Evolutionary conservation across 495 filamentous ascomycete genomes (phyloP).

Genomic region (Tuber magnatum): DNA sequence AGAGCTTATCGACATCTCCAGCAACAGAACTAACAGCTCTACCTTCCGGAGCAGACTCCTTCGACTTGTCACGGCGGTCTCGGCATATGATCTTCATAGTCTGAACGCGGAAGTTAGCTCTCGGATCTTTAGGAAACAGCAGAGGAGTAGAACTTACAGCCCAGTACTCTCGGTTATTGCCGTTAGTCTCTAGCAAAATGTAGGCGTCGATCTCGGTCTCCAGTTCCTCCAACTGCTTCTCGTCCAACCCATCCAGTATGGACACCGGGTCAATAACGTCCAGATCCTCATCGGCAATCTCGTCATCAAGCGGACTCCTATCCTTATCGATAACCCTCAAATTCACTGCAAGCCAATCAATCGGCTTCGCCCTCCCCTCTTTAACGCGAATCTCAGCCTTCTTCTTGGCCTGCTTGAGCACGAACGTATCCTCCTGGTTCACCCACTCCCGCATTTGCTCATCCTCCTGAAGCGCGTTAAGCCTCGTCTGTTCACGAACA

Average conservation of each 20-base stretch:
- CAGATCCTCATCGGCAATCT: constrained; percentile 68
- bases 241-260: constrained; percentile 68
- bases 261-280: constrained; percentile 75
- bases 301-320: constrained; percentile 69
- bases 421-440: constrained; percentile 89
- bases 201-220: constrained; percentile 85
- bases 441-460: constrained; percentile 79
- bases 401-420: constrained; percentile 94
- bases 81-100: constrained; percentile 78
- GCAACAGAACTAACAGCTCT: constrained; percentile 74
- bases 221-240: constrained; percentile 64
- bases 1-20: constrained; percentile 75
- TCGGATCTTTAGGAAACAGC: constrained; percentile 5
- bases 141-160: constrained; percentile 46
- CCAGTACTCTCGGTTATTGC: constrained; percentile 81
- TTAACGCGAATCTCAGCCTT: constrained; percentile 96
- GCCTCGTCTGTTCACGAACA: constrained; percentile 44
- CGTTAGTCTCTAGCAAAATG: constrained; percentile 67
- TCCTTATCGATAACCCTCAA: constrained; percentile 81
- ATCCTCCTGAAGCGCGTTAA: constrained; percentile 61
- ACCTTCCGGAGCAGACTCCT: constrained; percentile 52
- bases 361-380: constrained; percentile 81
- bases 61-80: constrained; percentile 63
- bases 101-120: constrained; percentile 43
- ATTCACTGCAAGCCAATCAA: constrained; percentile 92